Conservation (phyloP, 164 flowering plant genomes). For the Stephania cephalantha region DNA sequence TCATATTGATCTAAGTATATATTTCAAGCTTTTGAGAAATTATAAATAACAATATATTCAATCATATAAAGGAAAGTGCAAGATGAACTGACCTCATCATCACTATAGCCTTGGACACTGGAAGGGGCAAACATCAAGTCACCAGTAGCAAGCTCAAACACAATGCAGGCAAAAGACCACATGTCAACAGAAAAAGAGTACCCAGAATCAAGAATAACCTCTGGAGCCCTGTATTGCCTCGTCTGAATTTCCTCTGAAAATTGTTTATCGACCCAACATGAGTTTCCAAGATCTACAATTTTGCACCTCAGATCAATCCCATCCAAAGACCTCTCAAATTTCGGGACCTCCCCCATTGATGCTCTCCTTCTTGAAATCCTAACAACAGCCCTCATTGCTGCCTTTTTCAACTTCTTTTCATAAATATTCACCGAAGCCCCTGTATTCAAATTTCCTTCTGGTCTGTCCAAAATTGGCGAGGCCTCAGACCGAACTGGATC, state of each 20-base stretch:
- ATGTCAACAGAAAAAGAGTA: too few species aligned
- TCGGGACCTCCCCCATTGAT: slow-evolving; percentile 50
- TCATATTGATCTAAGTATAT: too few species aligned
- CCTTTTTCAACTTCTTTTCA: slow-evolving; percentile 72
- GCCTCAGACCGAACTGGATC: slow-evolving; percentile 68
- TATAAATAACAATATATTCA: too few species aligned
- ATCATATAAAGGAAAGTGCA: too few species aligned
- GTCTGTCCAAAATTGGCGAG: slow-evolving; percentile 54
- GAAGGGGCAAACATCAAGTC: too few species aligned
- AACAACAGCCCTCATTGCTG: slow-evolving; percentile 76
- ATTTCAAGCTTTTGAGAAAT: too few species aligned
- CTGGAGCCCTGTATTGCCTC: slow-evolving; percentile 15
- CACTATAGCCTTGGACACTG: too few species aligned
- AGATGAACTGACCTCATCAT: too few species aligned
- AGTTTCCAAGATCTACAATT: slow-evolving; percentile 95
- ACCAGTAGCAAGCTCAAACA: too few species aligned
- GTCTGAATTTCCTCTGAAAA: slow-evolving; percentile 83
- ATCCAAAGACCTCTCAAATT: slow-evolving; percentile 47
- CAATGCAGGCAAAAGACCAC: too few species aligned
- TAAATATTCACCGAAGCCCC: slow-evolving; percentile 39
- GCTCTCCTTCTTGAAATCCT: slow-evolving; percentile 61
- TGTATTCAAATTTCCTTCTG: slow-evolving; percentile 66
- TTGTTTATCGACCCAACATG: slow-evolving; percentile 21
- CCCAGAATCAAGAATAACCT: too few species aligned
- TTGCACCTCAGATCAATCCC: slow-evolving; percentile 85